Evolutionary conservation across 305 asterid genomes (phyloP).

Genomic region (Fraxinus latifolia): DNA sequence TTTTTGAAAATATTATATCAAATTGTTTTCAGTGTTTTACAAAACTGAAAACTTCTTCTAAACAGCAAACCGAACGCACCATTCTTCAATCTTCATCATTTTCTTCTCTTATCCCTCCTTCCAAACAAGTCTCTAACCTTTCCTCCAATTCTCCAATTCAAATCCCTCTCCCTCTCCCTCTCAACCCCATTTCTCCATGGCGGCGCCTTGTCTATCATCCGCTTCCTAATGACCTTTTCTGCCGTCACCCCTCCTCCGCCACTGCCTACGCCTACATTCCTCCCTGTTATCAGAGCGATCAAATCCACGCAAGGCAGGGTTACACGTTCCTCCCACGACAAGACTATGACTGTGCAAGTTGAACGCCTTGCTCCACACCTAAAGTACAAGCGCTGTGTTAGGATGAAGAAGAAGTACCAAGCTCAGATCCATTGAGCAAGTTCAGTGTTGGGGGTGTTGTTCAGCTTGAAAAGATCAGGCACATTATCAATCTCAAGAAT

Average conservation of each 20-base stretch:
- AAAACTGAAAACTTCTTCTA: too few relatives aligned
- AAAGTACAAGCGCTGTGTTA: constrained; percentile 83
- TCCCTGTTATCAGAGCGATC: constrained; percentile 69
- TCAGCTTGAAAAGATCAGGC: constrained; percentile 69
- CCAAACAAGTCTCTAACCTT: constrained; percentile 31
- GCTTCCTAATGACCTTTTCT: constrained; percentile 33
- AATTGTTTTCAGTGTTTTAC: too few relatives aligned
- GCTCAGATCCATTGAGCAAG: constrained; percentile 82
- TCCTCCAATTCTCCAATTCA: constrained; percentile 56
- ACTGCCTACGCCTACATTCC: constrained; percentile 23
- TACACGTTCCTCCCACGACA: constrained; percentile 71
- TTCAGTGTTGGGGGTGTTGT: constrained; percentile 75
- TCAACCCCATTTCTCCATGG: constrained; percentile 75
- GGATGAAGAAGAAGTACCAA: constrained; percentile 90
- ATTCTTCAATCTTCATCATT: background rate
- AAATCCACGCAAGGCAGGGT: constrained; percentile 62
- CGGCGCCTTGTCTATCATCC: constrained; percentile 31
- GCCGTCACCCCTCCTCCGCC: constrained; percentile 15
- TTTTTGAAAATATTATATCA: too few relatives aligned
- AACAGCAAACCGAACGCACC: too few relatives aligned
- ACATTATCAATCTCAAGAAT: constrained; percentile 71
- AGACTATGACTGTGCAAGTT: constrained; percentile 81
- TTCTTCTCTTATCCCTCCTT: constrained; percentile 27
- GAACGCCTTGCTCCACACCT: constrained; percentile 83
- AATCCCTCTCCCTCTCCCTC: constrained; percentile 46